Evolutionary conservation across 306 rosid genomes (phyloP), one percentile per base, ranked within the genome.

Genomic region (Quercus glauca): DNA sequence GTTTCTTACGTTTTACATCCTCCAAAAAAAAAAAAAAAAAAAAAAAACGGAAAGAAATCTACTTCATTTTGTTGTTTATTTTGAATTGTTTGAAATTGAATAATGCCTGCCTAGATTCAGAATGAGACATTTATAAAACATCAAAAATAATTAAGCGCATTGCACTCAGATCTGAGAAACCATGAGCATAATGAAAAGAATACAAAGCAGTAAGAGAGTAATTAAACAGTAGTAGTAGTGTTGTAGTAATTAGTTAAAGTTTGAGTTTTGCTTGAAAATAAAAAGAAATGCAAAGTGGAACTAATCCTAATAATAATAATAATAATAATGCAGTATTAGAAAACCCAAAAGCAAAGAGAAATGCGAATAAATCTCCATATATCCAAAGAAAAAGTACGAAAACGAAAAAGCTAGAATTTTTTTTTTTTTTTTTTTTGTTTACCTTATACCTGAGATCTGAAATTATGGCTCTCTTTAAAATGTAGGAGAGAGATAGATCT

Each of bases 371-470:
- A 65, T 60, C 67, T 60, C 23, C 69, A 58, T 51, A 77, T 29
- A 77, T 41, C 26, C 41, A 26, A 49, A 11, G 61, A 69, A 37
- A 4, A 74, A 75, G 25, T n/a, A 13, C 65, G 45, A 9, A 71
- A 77, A 69, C 26, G 55, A 79, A 19, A 29, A 2, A 0, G 21
- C 18, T 41, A 23, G 71, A 26, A 26, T 52, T 45, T 21, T 29
- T 41, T 0, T 69, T 37, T 37, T 37, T 37, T 33, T 33, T 33
- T 33, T 5, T 33, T 33, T 33, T 33, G 0, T 37, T 73, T 64
- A 85, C 88, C 85, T 74, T 78, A 58, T 51, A 77, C 12, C 45
- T 26, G 81, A 81, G 91, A 88, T 85, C 91, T 85, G 89, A 63
- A 87, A 77, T 52, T 75, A 65, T 41, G 45, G 11, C 19, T 49